Conservation (phyloP, 2,329 filamentous ascomycete species). For the Coleophoma crateriformis region DNA sequence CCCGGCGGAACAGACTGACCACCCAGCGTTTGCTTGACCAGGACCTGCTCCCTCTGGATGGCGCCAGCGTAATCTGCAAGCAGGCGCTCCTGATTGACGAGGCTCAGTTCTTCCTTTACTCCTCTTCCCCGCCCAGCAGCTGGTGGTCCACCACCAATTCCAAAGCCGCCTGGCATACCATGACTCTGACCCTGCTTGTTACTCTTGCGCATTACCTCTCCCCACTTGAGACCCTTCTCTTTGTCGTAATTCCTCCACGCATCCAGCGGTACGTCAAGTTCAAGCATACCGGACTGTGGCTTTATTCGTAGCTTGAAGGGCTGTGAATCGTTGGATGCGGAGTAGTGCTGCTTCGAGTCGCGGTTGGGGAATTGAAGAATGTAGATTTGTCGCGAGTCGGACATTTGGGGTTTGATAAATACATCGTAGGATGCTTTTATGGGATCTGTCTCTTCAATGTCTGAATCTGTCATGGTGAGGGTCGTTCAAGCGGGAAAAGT, state of each 20-base stretch:
- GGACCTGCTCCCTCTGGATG: slow-evolving; percentile 62
- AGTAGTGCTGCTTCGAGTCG: slow-evolving; percentile 51
- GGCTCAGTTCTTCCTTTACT: slow-evolving; percentile 37
- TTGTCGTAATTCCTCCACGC: slow-evolving; percentile 69
- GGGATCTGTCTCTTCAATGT: slow-evolving; percentile 50
- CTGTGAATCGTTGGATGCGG: slow-evolving; percentile 44
- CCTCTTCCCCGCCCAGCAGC: slow-evolving; percentile 27
- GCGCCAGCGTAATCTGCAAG: slow-evolving; percentile 60
- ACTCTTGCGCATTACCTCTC: slow-evolving; percentile 62
- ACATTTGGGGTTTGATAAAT: slow-evolving; percentile 72
- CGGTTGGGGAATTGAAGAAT: slow-evolving; percentile 89
- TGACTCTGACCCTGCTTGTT: slow-evolving; percentile 58
- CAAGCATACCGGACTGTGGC: slow-evolving; percentile 73
- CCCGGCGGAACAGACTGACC: slow-evolving; percentile 69
- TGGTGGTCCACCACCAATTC: slow-evolving; percentile 43
- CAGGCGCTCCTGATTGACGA: slow-evolving; percentile 33
- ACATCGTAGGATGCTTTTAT: slow-evolving; percentile 75
- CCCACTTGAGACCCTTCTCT: slow-evolving; percentile 77
- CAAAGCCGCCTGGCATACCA: slow-evolving; percentile 69
- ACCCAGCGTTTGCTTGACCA: slow-evolving; percentile 78
- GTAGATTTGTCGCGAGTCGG: slow-evolving; percentile 60
- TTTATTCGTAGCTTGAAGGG: slow-evolving; percentile 80
- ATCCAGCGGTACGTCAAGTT: slow-evolving; percentile 85
- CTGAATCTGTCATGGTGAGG: not conserved
- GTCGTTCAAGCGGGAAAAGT: no score